Evolutionary conservation across 73 alveolate genomes (phyloP), one percentile per base, ranked within the genome.

Genomic region (Effrenium voratum): DNA sequence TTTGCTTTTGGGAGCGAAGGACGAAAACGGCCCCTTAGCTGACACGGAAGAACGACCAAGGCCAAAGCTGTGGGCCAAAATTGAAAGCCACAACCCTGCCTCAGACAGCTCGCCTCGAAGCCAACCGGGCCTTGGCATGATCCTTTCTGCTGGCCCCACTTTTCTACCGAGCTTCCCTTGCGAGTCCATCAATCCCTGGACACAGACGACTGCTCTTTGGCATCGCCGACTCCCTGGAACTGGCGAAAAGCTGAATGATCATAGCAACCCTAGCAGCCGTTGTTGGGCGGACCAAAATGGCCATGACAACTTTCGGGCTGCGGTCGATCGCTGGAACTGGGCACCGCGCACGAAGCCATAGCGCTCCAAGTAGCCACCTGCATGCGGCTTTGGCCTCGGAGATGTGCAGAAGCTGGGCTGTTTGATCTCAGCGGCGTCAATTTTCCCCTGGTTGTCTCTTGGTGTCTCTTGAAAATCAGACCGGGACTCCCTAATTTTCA

Each of bases 111-210:
- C 87, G 6, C 97, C 97, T 55, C 66, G 80, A 49, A 90, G 44
- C 97, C 97, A 90, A 60, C 12, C 55, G 49, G 97, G 97, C 97
- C 97, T 90, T n/a, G n/a, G 46, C n/a, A n/a, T n/a, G n/a, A n/a
- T n/a, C n/a, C n/a, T n/a, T n/a, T n/a, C n/a, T n/a, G n/a, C n/a
- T n/a, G n/a, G n/a, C n/a, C n/a, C n/a, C n/a, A n/a, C n/a, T n/a
- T n/a, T n/a, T n/a, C n/a, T n/a, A n/a, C n/a, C n/a, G n/a, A n/a
- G n/a, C n/a, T n/a, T n/a, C n/a, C n/a, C n/a, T n/a, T n/a, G n/a
- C n/a, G n/a, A n/a, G n/a, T n/a, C n/a, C n/a, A n/a, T n/a, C n/a
- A n/a, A n/a, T n/a, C n/a, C n/a, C n/a, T n/a, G n/a, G n/a, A n/a
- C n/a, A n/a, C n/a, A n/a, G n/a, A n/a, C n/a, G n/a, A n/a, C n/a